Conservation (phyloP, 257 asterid genomes). For the Cruciata laevipes region DNA sequence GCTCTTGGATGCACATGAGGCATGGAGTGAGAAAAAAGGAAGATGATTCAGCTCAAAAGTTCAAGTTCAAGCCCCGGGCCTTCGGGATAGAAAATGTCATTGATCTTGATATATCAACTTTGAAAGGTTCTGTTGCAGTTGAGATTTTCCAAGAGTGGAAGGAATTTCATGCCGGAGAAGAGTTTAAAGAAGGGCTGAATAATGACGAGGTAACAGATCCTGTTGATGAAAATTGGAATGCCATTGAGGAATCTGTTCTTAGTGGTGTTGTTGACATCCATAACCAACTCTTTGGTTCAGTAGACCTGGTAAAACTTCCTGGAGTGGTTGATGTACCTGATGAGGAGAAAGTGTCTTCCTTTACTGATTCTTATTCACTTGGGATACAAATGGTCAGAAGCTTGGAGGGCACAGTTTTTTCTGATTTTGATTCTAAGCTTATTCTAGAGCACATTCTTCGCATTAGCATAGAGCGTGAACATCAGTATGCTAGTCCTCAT, state of each 20-base stretch:
- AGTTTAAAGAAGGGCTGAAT: slow-evolving; percentile 44
- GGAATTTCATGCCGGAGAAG: slow-evolving; percentile 54
- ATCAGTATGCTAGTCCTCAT: slow-evolving; percentile 31
- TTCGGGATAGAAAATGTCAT: slow-evolving; percentile 66
- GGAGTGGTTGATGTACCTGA: slow-evolving; percentile 53
- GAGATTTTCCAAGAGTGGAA: slow-evolving; percentile 72
- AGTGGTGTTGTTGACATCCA: slow-evolving; percentile 61
- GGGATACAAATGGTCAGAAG: slow-evolving; percentile 53
- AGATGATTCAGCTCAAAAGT: slow-evolving; percentile 42
- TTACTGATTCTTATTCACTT: slow-evolving; percentile 52
- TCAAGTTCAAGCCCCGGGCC: slow-evolving; percentile 69
- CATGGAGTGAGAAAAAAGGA: slow-evolving; percentile 43
- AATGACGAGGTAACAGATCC: slow-evolving; percentile 37
- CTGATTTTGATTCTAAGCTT: slow-evolving; percentile 66
- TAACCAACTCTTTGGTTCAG: slow-evolving; percentile 63
- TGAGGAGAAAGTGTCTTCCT: slow-evolving; percentile 49
- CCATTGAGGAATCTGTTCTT: slow-evolving; percentile 44
- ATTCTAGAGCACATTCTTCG: slow-evolving; percentile 79
- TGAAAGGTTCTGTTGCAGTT: slow-evolving; percentile 38
- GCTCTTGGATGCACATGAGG: slow-evolving; percentile 59
- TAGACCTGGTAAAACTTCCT: slow-evolving; percentile 13
- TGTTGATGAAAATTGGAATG: slow-evolving; percentile 55
- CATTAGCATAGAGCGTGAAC: slow-evolving; percentile 74
- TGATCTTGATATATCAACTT: slow-evolving; percentile 62
- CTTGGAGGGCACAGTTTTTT: slow-evolving; percentile 49